Base-by-base conservation (phyloP, 2,329 filamentous ascomycete species). In the Ophiostoma novo-ulmi region DNA sequence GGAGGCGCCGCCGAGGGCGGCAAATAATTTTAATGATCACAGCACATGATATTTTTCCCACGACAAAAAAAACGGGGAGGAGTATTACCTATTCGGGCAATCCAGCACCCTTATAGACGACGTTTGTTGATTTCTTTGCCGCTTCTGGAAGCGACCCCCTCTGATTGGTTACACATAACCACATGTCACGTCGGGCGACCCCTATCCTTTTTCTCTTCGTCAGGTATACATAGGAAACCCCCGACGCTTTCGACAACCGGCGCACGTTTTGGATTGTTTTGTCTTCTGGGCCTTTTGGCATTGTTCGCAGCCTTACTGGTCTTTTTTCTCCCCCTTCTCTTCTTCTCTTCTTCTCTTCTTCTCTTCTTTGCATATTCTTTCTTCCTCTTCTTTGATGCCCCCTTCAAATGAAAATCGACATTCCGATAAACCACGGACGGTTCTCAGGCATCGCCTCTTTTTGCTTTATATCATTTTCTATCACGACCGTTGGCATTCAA, bases 11-110 rank as follows among this genome's bases (percentile, higher is more conserved):
- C 41, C 14, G 14, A 68, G 66, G 44, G 65, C 65, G 11, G 65
- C 65, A 44, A 67, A 31, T 67, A 67, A 67, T 31, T 41, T 31
- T 67, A 44, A 67, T 35, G 65, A 67, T 35, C 38, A 67, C 65
- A 17, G 65, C 38, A 48, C 65, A 26, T 13, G 38, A 41, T 67
- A 31, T 67, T 48, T 67, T 26, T 26, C 13, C 36, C 65, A 67
- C 65, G 65, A 67, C 65, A 39, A 48, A 67, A 67, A 67, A 66
- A 7, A 39, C 55, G 20, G 36, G n/a, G 65, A 67, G 39, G 22
- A 26, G 38, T 31, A 39, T 31, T 41, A 63, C 26, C 11, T 63
- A 63, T 63, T 35, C 58, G 58, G 58, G 58, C 58, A 17, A 35
- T 17, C 26, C 14, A 63, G 58, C 26, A 17, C 58, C 35, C 63